Evolutionary conservation across 495 filamentous ascomycete species (phyloP), one percentile per base, ranked within the genome.

Genomic region (Penicillium odoratum): DNA sequence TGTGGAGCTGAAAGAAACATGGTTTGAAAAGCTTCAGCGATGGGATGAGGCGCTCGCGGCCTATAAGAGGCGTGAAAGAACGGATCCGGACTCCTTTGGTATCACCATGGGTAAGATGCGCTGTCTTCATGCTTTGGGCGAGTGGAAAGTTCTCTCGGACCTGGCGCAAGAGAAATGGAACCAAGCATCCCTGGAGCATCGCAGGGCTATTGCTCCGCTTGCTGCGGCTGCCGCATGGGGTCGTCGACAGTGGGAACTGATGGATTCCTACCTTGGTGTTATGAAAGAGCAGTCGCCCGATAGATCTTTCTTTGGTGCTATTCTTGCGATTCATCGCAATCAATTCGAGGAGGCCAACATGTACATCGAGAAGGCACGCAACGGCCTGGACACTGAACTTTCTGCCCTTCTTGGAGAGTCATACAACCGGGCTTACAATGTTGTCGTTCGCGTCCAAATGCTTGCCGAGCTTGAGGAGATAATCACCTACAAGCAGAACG

Each of bases 61-160:
- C 40, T 98, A 98, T 62, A 86, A 91, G 59, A 85, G 89, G 57
- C 86, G 91, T 16, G 88, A 91, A 60, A 76, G 71, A 54, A 83
- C 87, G 8, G 90, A 96, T 48, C 82, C 85, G 3, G 76, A 83
- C 6, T 89, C 88, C 0, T 88, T 98, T 59, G 93, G 97, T 53
- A 87, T 97, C 34, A 93, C 93, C 5, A 97, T 98, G 92, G 94
- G 94, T 58, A 98, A 98, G 73, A 99, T 99, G 94, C 88, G 95
- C 16, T 99, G 94, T 82, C 75, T 97, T 42, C 95, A 99, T 66
- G 94, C 94, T 31, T 82, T 99, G 33, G 95, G 94, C 43, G 94
- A 99, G 70, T 99, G 93, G 93, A 95, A 97, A 61, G 83, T 90
- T 11, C 79, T 99, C 9, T 93, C 93, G 9, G 80, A 84, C 43